Base-by-base conservation (phyloP, 306 rosid genomes). In the Chamaecrista fasciculata region DNA sequence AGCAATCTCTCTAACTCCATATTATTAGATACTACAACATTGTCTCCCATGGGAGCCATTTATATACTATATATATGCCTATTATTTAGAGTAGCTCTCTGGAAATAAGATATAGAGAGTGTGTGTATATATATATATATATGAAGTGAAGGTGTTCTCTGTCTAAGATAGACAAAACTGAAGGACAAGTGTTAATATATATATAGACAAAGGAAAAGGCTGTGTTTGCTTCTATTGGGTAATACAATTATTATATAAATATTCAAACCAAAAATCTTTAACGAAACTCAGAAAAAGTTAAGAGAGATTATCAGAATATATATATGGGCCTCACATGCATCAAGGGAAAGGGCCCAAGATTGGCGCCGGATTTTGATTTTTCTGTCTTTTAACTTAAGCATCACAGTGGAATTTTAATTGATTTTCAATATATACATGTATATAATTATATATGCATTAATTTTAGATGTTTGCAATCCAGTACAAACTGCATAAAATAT, bases 1-100 rank as follows among this genome's bases (percentile, higher is more conserved):
- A 94, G 81, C 63, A 91, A 62, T 73, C 81, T 85, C 75, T 94
- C 99, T 2, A 94, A 89, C 56, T 94, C 87, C 80, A 94, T 59
- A 33, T 72, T 87, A 34, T 74, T 87, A 36, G 97, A 87, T 66
- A 59, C 28, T 10, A 89, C 96, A 25, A 91, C 88, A 58, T 94
- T 82, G 59, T 94, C 91, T 69, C 95, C 90, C 75, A 77, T 85
- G 20, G 75, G 84, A 82, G 88, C 82, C 96, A 90, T 39, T 1
- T 29, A 36, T 56, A 28, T 26, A 0, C 12, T 28, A 15, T 1
- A 21, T 12, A n/a, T n/a, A n/a, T n/a, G n/a, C n/a, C n/a, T n/a
- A n/a, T n/a, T n/a, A n/a, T n/a, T n/a, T n/a, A n/a, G n/a, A n/a
- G n/a, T n/a, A 62, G 0, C 61, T 18, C 1, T 33, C 40, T 60